Conservation (phyloP, 2,329 filamentous ascomycete species). For the Coniochaeta sp. region DNA sequence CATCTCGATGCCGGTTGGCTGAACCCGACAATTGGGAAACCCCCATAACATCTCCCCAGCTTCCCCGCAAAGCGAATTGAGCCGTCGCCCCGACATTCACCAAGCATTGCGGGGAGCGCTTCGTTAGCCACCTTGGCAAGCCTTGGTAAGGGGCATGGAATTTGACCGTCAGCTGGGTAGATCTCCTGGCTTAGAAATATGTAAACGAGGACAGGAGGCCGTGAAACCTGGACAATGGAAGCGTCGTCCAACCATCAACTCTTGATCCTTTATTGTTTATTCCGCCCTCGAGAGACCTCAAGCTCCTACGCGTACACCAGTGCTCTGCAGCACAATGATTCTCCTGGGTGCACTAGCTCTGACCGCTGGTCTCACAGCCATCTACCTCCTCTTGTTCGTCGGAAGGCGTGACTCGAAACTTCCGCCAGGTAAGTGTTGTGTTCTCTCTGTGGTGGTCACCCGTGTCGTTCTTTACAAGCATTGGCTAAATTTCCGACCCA, state of each 20-base stretch:
- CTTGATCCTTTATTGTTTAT: background rate
- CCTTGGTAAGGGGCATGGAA: background rate
- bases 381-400: conserved; percentile 8
- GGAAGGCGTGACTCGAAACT: conserved; percentile 4
- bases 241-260: background rate
- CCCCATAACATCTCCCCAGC: background rate
- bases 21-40: background rate
- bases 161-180: background rate
- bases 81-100: background rate
- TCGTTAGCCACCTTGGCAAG: too few relatives aligned
- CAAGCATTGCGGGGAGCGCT: background rate
- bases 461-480: background rate
- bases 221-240: background rate
- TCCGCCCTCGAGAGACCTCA: background rate
- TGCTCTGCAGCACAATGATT: background rate
- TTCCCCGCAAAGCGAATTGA: background rate
- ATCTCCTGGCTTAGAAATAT: background rate
- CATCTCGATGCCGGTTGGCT: background rate
- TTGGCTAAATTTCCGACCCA: background rate
- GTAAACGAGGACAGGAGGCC: background rate
- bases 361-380: conserved; percentile 1
- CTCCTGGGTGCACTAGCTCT: conserved; percentile 7
- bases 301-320: background rate
- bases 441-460: background rate
- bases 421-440: background rate